Base-by-base conservation (phyloP, 257 asterid genomes). In the Jacaranda copaia region DNA sequence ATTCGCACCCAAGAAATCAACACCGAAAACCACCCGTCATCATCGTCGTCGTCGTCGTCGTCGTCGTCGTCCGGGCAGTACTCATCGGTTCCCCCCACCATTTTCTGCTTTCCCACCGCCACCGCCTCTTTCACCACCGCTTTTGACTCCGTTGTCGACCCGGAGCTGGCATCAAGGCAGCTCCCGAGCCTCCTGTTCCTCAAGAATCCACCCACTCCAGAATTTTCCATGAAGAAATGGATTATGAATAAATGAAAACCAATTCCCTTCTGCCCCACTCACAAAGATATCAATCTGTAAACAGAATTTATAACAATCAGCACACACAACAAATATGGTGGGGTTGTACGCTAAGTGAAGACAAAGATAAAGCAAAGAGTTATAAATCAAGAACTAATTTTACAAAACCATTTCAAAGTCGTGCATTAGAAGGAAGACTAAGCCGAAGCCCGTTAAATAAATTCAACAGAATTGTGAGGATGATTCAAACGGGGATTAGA, bases 1-100 rank as follows among this genome's bases (percentile, higher is more conserved):
- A 86, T 81, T 58, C 85, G 81, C 5, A 84, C 8, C 88, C 85
- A 84, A n/a, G 90, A 86, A 58, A 84, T 77, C 74, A 77, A 46
- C 52, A 76, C 74, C 13, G 78, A n/a, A 9, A 69, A 62, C 81
- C 81, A 59, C 4, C 84, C 84, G 55, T 80, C 85, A 25, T 71
- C n/a, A n/a, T n/a, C n/a, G n/a, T n/a, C n/a, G n/a, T n/a, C n/a
- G n/a, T n/a, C n/a, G n/a, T n/a, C n/a, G n/a, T n/a, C n/a, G n/a
- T n/a, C 84, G 18, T 80, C 85, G 4, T 5, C 66, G 18, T 49
- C 56, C 19, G 57, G 18, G 57, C 14, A 52, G 7, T 6, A 56
- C 10, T 43, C 79, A 56, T 72, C 80, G 10, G 19, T 4, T 5
- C 16, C 61, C 4, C 8, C n/a, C n/a, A n/a, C n/a, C n/a, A n/a